Conservation (phyloP, 768 basidiomycete species). For the Stropharia rugosoannulata region DNA sequence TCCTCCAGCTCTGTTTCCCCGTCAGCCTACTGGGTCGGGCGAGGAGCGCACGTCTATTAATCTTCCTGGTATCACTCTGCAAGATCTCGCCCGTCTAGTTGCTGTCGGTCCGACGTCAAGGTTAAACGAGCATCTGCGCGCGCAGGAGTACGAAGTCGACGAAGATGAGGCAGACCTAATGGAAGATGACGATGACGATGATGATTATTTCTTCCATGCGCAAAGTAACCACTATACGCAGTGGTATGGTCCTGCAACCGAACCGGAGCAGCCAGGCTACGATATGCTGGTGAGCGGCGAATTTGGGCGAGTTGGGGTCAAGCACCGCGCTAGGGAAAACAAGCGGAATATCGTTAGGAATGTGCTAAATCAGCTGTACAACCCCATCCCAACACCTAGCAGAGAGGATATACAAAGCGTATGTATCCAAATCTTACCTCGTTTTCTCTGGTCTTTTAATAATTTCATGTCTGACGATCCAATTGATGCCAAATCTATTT, state of each 20-base stretch:
- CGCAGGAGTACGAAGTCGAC: conserved; percentile 35
- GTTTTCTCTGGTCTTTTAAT: background rate
- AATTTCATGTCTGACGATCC: background rate
- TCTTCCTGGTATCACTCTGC: conserved; percentile 28
- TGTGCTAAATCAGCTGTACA: conserved; percentile 41
- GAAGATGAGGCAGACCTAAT: conserved; percentile 33
- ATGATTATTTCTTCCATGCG: conserved; percentile 28
- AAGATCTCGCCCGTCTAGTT: conserved; percentile 30
- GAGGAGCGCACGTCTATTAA: conserved; percentile 14
- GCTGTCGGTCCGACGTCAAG: conserved; percentile 22
- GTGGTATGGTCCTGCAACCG: conserved; percentile 39
- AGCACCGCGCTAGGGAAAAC: conserved; percentile 41
- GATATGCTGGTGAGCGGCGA: conserved; percentile 74
- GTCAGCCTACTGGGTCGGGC: conserved; percentile 23
- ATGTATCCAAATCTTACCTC: conserved; percentile 19
- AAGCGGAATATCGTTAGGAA: conserved; percentile 47
- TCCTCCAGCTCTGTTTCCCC: conserved; percentile 29
- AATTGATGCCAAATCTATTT: background rate
- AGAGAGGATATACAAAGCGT: conserved; percentile 61
- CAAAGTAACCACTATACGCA: background rate
- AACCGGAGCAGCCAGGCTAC: conserved; percentile 64
- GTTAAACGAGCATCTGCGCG: conserved; percentile 25
- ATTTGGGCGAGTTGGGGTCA: conserved; percentile 66
- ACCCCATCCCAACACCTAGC: conserved; percentile 29
- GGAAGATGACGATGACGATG: conserved; percentile 28